Conservation (phyloP, 1,284 basidiomycete genomes). For the Rhodotorula glutinis region DNA sequence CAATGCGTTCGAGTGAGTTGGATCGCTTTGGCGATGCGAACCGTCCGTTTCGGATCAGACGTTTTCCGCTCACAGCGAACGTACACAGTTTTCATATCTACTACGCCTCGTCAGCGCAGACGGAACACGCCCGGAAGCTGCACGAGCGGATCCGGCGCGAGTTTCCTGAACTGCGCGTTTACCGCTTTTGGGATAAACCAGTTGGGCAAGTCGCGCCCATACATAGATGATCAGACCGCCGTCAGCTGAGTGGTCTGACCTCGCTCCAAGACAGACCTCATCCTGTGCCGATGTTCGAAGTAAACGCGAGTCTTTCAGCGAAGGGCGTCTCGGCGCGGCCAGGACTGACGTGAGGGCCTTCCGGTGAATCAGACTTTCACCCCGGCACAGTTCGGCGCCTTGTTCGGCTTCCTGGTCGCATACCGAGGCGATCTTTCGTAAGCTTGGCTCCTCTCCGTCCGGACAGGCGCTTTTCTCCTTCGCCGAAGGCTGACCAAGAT, state of each 20-base stretch:
- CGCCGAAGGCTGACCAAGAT: too few species aligned
- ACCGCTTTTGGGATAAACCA: constrained; percentile 62
- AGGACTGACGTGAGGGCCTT: too few species aligned
- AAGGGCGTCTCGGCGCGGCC: too few species aligned
- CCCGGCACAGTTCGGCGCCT: constrained; percentile 62
- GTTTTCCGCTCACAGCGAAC: too few species aligned
- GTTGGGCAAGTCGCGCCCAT: constrained; percentile 58
- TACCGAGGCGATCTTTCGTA: constrained; percentile 61
- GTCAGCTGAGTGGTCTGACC: too few species aligned
- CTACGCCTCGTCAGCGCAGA: constrained; percentile 57
- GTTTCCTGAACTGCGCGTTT: constrained; percentile 67
- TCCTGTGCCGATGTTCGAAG: constrained; percentile 59
- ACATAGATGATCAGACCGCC: too few species aligned
- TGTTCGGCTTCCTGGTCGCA: constrained; percentile 64
- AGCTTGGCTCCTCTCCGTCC: too few species aligned
- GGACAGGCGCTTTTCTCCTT: too few species aligned
- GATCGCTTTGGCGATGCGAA: too few species aligned
- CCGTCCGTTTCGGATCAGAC: too few species aligned
- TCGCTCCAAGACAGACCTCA: constrained; percentile 12
- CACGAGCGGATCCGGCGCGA: constrained; percentile 62
- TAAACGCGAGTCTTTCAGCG: constrained; percentile 3
- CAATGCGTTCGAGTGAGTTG: constrained; percentile 27
- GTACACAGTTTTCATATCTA: constrained; percentile 52
- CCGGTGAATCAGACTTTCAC: constrained; percentile 54
- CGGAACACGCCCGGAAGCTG: constrained; percentile 58